Conservation (phyloP, 805 yeast species). For the Wilhelminamyces savonicus region DNA sequence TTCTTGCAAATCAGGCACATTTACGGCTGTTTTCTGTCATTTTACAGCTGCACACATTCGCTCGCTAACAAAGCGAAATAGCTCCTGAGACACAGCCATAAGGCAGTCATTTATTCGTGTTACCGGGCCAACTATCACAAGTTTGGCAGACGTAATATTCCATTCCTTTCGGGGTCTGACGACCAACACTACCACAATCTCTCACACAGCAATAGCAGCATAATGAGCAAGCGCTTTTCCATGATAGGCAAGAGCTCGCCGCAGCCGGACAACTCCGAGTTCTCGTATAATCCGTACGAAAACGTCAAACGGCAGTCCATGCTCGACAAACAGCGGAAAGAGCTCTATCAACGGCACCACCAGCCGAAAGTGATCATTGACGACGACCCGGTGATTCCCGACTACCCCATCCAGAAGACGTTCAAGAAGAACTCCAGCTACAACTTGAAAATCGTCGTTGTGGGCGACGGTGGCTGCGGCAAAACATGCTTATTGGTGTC, state of each 20-base stretch:
- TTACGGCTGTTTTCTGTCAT: too few species aligned
- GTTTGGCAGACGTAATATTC: too few species aligned
- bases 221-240: too few species aligned
- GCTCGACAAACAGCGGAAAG: constrained; percentile 15
- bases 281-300: constrained; percentile 20
- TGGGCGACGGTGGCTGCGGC: constrained; percentile 92
- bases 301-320: constrained; percentile 14
- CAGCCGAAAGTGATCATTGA: constrained; percentile 21
- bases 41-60: too few species aligned
- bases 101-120: too few species aligned
- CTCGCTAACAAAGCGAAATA: too few species aligned
- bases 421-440: constrained; percentile 12
- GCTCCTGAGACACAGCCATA: too few species aligned
- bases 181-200: too few species aligned
- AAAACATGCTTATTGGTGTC: constrained; percentile 71
- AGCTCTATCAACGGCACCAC: constrained; percentile 14
- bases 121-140: too few species aligned
- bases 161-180: too few species aligned
- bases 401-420: constrained; percentile 22
- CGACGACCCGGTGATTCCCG: constrained; percentile 32
- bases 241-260: background rate
- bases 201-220: too few species aligned
- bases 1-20: too few species aligned
- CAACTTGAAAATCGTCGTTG: constrained; percentile 62
- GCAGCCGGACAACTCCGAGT: constrained; percentile 1